Base-by-base conservation (phyloP, 2,329 filamentous ascomycete genomes). In the Aspergillus tubingensis region DNA sequence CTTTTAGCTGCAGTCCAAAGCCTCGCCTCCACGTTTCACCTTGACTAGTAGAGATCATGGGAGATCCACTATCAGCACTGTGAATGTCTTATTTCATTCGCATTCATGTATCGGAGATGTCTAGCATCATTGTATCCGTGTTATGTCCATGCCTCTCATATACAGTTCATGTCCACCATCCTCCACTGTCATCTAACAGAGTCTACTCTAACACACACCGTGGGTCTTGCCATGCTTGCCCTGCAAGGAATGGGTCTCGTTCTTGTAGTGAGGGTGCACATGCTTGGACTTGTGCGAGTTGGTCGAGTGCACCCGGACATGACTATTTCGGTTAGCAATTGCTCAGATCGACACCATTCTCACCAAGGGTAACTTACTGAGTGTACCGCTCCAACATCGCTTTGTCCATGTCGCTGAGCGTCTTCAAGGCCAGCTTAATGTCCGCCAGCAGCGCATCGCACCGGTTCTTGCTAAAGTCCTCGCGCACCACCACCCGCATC, bases 151-250 rank as follows among this genome's bases (percentile, higher is more conserved):
- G 19, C 17, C 10, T 54, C 41, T 54, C 41, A 54, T 54, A 13
- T 43, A 43, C 21, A 30, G 41, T 10, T 8, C 41, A 19, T 54
- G 17, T 36, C 8, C 36, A 21, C 19, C 39, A n/a, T 15, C n/a
- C 2, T 43, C 39, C 15, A 19, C 15, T 17, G 15, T 19, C 21
- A 17, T 27, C 48, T 15, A 27, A 11, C n/a, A 23, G 10, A 43
- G 3, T 41, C 27, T 47, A 36, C 54, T 30, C 54, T 63, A 96
- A 79, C 93, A 97, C 61, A 96, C 82, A 41, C 86, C 88, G 76
- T 96, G 93, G 1, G 92, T 94, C 85, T 97, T 97, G 58, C 92
- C 93, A 60, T 86, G 86, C 85, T 95, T 93, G 15, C 91, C 93
- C 79, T 96, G 91, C 67, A 98, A 80, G 59, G 90, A 94, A 78